These are phyloP conservation scores for Calendula officinalis DNA, from an alignment of 129 eudicot genomes.

Conservation along the genomic window DNA sequence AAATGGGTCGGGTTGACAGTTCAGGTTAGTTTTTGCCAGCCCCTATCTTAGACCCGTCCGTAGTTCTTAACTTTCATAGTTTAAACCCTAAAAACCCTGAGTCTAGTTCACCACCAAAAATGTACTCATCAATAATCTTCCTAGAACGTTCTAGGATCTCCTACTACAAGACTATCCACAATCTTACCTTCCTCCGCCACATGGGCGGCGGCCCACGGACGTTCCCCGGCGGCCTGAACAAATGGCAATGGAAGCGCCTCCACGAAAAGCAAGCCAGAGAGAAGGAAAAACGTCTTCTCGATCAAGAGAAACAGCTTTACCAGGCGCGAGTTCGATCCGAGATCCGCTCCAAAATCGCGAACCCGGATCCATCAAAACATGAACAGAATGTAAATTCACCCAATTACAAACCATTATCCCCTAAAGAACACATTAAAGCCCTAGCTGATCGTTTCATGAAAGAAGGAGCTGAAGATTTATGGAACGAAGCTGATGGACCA, in stretches of 20 bases:
- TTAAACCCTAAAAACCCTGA: slow-evolving; percentile 42
- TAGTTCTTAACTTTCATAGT: neutral
- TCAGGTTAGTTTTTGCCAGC: too few relatives aligned
- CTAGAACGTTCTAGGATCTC: slow-evolving; percentile 27
- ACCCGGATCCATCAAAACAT: slow-evolving; percentile 8
- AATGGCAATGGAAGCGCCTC: slow-evolving; percentile 97
- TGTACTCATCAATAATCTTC: slow-evolving; percentile 36
- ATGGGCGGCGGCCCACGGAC: slow-evolving; percentile 99
- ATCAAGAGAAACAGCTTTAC: slow-evolving; percentile 80
- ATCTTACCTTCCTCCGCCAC: slow-evolving; percentile 55
- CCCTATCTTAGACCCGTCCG: too few relatives aligned
- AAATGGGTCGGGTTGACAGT: too few relatives aligned
- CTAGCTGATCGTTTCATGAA: slow-evolving; percentile 89
- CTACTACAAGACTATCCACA: too few relatives aligned
- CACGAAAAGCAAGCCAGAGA: slow-evolving; percentile 91
- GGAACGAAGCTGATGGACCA: slow-evolving; percentile 91
- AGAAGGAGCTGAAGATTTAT: slow-evolving; percentile 91
- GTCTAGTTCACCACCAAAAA: slow-evolving; percentile 13
- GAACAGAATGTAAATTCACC: slow-evolving; percentile 11
- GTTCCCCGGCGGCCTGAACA: slow-evolving; percentile 91
- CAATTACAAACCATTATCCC: slow-evolving; percentile 51
- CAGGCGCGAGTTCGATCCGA: slow-evolving; percentile 84
- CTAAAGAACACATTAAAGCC: slow-evolving; percentile 67
- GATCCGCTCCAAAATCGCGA: slow-evolving; percentile 57
- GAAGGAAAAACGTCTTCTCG: slow-evolving; percentile 80